These are phyloP conservation scores for Pseudohalonectria lignicola DNA, from an alignment of 2,329 filamentous ascomycete genomes.

Conservation along the genomic window DNA sequence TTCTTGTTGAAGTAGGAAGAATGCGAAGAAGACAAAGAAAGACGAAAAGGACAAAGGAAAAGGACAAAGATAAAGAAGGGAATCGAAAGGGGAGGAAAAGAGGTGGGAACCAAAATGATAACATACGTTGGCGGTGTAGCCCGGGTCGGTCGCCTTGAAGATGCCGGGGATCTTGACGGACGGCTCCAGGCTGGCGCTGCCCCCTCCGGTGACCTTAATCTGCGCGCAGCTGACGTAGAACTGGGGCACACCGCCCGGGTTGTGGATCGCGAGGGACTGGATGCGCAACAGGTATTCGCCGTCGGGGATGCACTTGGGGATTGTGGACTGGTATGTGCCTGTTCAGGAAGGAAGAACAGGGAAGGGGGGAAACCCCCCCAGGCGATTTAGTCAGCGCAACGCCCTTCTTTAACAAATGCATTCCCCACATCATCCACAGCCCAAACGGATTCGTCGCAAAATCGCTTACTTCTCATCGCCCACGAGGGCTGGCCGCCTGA, in stretches of 20 bases:
- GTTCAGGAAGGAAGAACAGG: conserved; percentile 1
- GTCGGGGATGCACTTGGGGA: conserved; percentile 40
- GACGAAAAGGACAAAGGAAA: too few relatives aligned
- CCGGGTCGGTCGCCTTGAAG: conserved; percentile 20
- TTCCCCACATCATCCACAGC: too few relatives aligned
- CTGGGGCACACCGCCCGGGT: conserved; percentile 31
- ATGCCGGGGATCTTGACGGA: conserved; percentile 26
- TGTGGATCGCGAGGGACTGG: conserved; percentile 51
- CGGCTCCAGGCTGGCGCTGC: conserved; percentile 17
- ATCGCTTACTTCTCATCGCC: conserved; percentile 20
- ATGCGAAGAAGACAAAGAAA: too few relatives aligned
- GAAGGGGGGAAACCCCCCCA: too few relatives aligned
- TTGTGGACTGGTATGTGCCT: conserved; percentile 24
- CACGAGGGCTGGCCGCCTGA: conserved; percentile 19
- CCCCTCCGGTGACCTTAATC: conserved; percentile 30
- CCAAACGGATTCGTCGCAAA: too few relatives aligned
- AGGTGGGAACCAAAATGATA: neutral
- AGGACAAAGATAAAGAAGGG: too few relatives aligned
- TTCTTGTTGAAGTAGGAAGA: too few relatives aligned
- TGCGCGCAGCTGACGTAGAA: conserved; percentile 38
- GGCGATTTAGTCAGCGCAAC: neutral
- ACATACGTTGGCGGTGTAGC: conserved; percentile 32
- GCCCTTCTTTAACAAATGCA: too few relatives aligned
- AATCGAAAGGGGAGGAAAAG: neutral
- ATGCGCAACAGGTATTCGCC: conserved; percentile 51